A percentile compares a stretch with the other conserved stretches of the same genome.
Evolutionary conservation across 2,329 filamentous ascomycete species (phyloP).

Genomic region (Lecanicillium sp.): DNA sequence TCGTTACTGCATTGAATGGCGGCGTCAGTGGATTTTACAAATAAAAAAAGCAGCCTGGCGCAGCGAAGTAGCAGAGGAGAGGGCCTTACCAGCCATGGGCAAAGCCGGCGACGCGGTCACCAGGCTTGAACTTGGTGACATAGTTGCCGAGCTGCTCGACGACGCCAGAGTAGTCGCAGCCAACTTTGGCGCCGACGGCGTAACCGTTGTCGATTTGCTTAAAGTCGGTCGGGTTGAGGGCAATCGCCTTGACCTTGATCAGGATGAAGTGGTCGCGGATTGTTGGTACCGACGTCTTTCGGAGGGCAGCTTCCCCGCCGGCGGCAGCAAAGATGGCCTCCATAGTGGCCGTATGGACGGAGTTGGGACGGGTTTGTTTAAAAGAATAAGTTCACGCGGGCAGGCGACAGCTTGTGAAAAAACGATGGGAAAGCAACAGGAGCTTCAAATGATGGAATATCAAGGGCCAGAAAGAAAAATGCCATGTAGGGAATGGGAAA

Average conservation of each 20-base stretch:
- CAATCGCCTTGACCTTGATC: constrained; percentile 21
- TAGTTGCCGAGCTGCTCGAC: constrained; percentile 34
- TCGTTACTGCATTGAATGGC: constrained; percentile 11
- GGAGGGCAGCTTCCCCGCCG: background rate
- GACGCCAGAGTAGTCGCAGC: constrained; percentile 23
- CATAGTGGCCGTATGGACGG: too few relatives aligned
- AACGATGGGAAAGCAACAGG: too few relatives aligned
- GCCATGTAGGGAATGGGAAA: too few relatives aligned
- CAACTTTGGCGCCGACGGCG: constrained; percentile 19
- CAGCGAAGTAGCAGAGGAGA: constrained; percentile 4
- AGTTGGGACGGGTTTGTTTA: too few relatives aligned
- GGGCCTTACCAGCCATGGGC: constrained; percentile 14
- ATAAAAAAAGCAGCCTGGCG: too few relatives aligned
- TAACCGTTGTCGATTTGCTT: constrained; percentile 20
- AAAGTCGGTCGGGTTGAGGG: constrained; percentile 24
- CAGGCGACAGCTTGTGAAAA: too few relatives aligned
- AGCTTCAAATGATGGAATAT: too few relatives aligned
- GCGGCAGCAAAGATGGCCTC: too few relatives aligned
- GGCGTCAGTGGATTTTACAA: background rate
- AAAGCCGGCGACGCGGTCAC: constrained; percentile 30
- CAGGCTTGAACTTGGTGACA: constrained; percentile 37
- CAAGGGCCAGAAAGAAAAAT: too few relatives aligned
- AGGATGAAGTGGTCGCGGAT: constrained; percentile 16
- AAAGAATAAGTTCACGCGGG: too few relatives aligned
- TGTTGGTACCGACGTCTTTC: constrained; percentile 7